Evolutionary conservation across 2,329 filamentous ascomycete genomes (phyloP).

Genomic region (Xylaria sp.): DNA sequence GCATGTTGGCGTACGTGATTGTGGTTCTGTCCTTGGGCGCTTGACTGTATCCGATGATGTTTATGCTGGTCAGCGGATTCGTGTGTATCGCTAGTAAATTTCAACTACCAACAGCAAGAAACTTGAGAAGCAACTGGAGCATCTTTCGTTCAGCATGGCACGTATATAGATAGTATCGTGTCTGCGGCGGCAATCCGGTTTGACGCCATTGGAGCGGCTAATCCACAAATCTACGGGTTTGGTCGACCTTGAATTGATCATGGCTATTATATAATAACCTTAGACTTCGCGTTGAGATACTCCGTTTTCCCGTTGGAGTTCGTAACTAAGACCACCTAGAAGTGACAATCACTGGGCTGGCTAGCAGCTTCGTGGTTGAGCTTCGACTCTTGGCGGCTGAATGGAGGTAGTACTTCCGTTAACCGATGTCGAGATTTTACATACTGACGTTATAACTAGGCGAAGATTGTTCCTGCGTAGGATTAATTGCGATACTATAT

Average conservation of each 20-base stretch:
- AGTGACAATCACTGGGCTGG: not conserved
- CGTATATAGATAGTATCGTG: not conserved
- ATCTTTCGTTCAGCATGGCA: not conserved
- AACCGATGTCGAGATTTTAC: not conserved
- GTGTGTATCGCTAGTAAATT: not conserved
- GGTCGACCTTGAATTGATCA: not conserved
- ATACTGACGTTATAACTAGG: not conserved
- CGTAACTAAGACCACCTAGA: not conserved
- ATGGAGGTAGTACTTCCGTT: slow-evolving; percentile 29
- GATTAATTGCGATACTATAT: not conserved
- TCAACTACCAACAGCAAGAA: not conserved
- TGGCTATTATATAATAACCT: slow-evolving; percentile 5
- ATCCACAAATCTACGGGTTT: slow-evolving; percentile 1
- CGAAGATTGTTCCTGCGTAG: not conserved
- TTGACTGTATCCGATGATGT: too few species aligned
- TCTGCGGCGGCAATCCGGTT: not conserved
- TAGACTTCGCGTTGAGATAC: slow-evolving; percentile 20
- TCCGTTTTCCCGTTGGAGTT: slow-evolving; percentile 14
- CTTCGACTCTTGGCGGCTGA: slow-evolving; percentile 3
- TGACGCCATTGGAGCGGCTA: slow-evolving; percentile 20
- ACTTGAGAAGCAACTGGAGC: not conserved
- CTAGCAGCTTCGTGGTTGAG: not conserved
- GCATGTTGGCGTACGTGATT: not conserved
- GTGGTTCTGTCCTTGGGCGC: not conserved
- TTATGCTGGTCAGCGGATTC: not conserved